These are phyloP conservation scores for Chrysopogon serrulatus DNA, from an alignment of 176 grass and related monocot species.

Conservation along the genomic window DNA sequence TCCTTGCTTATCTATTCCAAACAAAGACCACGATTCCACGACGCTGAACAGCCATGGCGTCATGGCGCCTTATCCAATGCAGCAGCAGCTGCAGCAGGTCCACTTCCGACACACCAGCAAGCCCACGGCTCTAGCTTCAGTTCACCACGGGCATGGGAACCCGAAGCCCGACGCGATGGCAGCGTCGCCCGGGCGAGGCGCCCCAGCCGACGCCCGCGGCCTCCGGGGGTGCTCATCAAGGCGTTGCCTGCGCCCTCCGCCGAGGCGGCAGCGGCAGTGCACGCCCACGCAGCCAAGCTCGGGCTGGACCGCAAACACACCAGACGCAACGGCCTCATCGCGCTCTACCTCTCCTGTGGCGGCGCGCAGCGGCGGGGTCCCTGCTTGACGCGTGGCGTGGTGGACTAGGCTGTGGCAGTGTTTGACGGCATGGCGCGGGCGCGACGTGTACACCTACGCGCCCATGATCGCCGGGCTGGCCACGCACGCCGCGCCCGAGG, in stretches of 20 bases:
- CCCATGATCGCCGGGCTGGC: constrained; percentile 57
- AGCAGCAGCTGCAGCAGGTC: background rate
- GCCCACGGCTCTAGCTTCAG: background rate
- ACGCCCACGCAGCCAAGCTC: constrained; percentile 1
- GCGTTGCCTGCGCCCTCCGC: background rate
- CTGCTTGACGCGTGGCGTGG: constrained; percentile 26
- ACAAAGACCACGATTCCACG: background rate
- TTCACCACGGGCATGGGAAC: background rate
- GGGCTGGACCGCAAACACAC: background rate
- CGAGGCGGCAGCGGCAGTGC: background rate
- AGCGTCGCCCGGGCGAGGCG: background rate
- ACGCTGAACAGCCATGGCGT: too few relatives aligned
- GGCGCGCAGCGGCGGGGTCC: background rate
- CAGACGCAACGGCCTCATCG: constrained; percentile 31
- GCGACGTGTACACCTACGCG: constrained; percentile 68
- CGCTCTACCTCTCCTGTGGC: constrained; percentile 28
- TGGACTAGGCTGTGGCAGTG: constrained; percentile 45
- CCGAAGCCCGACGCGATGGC: background rate
- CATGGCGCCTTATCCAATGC: constrained; percentile 5
- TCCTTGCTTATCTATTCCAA: background rate
- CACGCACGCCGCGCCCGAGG: constrained; percentile 36
- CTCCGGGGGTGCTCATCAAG: background rate
- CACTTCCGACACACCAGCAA: background rate
- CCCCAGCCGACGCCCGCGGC: background rate
- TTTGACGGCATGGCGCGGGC: constrained; percentile 35